These are phyloP conservation scores for Spergularia bocconei DNA, from an alignment of 148 eudicot genomes.

Conservation along the genomic window DNA sequence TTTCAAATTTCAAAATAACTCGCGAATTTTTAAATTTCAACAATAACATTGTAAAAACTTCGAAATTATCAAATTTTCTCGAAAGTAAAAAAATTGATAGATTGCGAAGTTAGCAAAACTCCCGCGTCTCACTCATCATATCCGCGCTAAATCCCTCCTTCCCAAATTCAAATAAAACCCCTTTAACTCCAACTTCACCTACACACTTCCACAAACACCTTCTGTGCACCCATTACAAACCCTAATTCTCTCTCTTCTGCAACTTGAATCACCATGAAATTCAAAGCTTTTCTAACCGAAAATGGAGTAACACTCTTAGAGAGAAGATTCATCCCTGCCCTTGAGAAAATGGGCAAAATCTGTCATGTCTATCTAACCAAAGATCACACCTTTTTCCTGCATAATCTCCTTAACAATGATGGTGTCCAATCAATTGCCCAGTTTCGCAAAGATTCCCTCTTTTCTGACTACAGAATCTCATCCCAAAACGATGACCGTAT, in stretches of 20 bases:
- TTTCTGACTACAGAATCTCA: conserved; percentile 71
- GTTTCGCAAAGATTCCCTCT: conserved; percentile 60
- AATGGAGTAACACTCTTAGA: conserved; percentile 71
- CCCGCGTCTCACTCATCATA: no score
- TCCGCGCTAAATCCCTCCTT: no score
- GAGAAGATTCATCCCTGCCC: conserved; percentile 72
- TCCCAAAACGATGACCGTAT: conserved; percentile 77
- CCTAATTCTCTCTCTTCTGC: background rate
- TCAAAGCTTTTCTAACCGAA: conserved; percentile 86
- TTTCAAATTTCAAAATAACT: no score
- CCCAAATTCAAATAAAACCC: no score
- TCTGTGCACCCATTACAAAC: background rate
- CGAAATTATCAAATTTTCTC: no score
- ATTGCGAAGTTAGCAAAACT: no score
- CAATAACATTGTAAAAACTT: no score
- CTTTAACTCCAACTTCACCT: background rate
- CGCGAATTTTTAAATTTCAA: no score
- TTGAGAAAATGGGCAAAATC: conserved; percentile 74
- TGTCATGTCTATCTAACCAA: conserved; percentile 75
- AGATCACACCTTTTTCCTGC: conserved; percentile 77
- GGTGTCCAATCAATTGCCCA: conserved; percentile 85
- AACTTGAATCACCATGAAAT: conserved; percentile 48
- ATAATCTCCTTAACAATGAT: conserved; percentile 61
- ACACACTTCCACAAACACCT: conserved; percentile 29
- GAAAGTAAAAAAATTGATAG: no score